Percentiles rank a stretch among this genome's conserved stretches.
These are phyloP conservation scores for Fomitopsis betulina DNA, from an alignment of 1,284 basidiomycete genomes.

Conservation along the genomic window DNA sequence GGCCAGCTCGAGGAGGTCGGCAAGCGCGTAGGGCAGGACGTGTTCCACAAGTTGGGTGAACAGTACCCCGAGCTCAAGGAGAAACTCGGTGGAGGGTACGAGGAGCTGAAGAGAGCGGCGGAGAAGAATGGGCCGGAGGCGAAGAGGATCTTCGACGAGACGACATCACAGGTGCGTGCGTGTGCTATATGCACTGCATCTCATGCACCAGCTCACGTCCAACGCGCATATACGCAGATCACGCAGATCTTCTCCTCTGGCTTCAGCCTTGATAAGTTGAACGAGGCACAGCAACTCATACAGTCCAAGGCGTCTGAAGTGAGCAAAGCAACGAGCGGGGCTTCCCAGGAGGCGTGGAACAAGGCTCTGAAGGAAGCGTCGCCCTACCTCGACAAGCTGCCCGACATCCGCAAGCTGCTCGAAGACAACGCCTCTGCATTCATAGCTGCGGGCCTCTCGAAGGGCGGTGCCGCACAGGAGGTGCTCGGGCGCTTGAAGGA, in stretches of 20 bases:
- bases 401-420: conserved; percentile 25
- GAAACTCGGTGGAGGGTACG: conserved; percentile 29
- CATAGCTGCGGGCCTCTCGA: conserved; percentile 17
- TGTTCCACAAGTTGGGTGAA: conserved; percentile 23
- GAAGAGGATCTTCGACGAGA: conserved; percentile 31
- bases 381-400: conserved; percentile 28
- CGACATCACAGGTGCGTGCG: conserved; percentile 24
- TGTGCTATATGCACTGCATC: not conserved
- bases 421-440: conserved; percentile 22
- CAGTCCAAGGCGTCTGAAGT: conserved; percentile 26
- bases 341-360: conserved; percentile 28
- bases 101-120: conserved; percentile 29
- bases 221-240: conserved; percentile 15
- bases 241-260: conserved; percentile 25
- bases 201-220: not conserved
- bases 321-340: conserved; percentile 22
- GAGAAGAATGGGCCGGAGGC: conserved; percentile 31
- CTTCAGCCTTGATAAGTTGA: conserved; percentile 22
- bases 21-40: conserved; percentile 28
- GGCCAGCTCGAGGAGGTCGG: conserved; percentile 27
- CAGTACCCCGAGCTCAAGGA: conserved; percentile 30
- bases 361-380: conserved; percentile 23
- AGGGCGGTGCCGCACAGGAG: conserved; percentile 21
- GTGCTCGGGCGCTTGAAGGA: conserved; percentile 25
- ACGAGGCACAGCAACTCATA: conserved; percentile 22